phyloP scores from a whole-genome alignment of 106 monocot genomes.

The Dioscorea alata region DNA sequence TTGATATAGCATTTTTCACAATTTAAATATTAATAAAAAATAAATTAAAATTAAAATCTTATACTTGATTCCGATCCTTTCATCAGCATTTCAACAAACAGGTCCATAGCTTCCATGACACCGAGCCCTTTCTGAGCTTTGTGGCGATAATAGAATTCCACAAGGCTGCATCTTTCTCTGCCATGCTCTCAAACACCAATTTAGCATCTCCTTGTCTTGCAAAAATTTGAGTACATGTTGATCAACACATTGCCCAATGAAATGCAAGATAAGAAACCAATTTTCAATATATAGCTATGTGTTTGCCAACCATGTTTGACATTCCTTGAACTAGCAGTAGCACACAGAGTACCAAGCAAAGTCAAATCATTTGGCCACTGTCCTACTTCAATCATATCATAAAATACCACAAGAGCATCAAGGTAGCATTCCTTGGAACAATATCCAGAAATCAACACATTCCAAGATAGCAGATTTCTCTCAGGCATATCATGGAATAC shows the following conservation, averaged over 20 bases:
- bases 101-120: neutral
- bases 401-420: conserved; percentile 16
- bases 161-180: conserved; percentile 8
- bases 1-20: too few species aligned
- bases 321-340: conserved; percentile 3
- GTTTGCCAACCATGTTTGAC: conserved; percentile 12
- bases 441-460: conserved; percentile 32
- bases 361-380: conserved; percentile 12
- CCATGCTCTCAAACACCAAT: conserved; percentile 19
- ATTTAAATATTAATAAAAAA: too few species aligned
- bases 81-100: conserved; percentile 19
- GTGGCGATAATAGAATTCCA: conserved; percentile 30
- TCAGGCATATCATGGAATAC: conserved; percentile 24
- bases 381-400: conserved; percentile 15
- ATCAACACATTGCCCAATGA: conserved; percentile 28
- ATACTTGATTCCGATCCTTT: too few species aligned
- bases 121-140: neutral
- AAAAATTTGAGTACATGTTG: conserved; percentile 18
- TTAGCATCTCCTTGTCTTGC: conserved; percentile 6
- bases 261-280: conserved; percentile 1
- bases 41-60: too few species aligned
- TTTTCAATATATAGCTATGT: conserved; percentile 24
- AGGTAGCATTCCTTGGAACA: conserved; percentile 14
- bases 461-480: conserved; percentile 33
- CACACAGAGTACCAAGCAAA: conserved; percentile 20